These are phyloP conservation scores for Priceomyces medius DNA, from an alignment of 805 yeast genomes.

Conservation along the genomic window DNA sequence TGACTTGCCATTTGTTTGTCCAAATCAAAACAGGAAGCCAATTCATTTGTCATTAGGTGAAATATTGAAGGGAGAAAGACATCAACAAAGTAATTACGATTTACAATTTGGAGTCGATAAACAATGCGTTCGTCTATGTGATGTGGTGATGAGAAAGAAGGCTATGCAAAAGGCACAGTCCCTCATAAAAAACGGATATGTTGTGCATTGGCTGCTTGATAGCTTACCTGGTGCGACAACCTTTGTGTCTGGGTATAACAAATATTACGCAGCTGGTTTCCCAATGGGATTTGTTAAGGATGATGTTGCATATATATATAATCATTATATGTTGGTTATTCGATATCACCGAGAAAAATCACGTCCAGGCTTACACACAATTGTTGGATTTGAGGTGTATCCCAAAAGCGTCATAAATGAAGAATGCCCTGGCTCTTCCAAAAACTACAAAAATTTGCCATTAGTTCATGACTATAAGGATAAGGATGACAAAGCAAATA, in stretches of 20 bases:
- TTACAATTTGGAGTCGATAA: slow-evolving; percentile 62
- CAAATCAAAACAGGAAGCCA: slow-evolving; percentile 58
- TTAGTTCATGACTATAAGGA: slow-evolving; percentile 39
- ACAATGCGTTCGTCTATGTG: slow-evolving; percentile 68
- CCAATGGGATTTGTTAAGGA: slow-evolving; percentile 72
- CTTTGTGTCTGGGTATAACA: slow-evolving; percentile 56
- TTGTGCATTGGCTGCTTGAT: slow-evolving; percentile 82
- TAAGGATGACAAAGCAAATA: slow-evolving; percentile 24
- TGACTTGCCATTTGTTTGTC: slow-evolving; percentile 79
- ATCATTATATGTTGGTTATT: slow-evolving; percentile 78
- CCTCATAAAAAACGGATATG: slow-evolving; percentile 66
- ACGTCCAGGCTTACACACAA: slow-evolving; percentile 47
- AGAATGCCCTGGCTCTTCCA: slow-evolving; percentile 74
- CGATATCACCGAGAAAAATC: slow-evolving; percentile 55
- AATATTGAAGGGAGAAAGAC: slow-evolving; percentile 76
- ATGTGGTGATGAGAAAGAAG: slow-evolving; percentile 46
- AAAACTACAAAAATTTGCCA: slow-evolving; percentile 56
- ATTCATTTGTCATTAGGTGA: slow-evolving; percentile 72
- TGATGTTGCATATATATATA: slow-evolving; percentile 60
- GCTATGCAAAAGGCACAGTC: slow-evolving; percentile 57
- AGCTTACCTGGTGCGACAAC: slow-evolving; percentile 88
- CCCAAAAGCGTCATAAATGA: slow-evolving; percentile 72
- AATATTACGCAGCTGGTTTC: slow-evolving; percentile 83
- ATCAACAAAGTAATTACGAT: slow-evolving; percentile 72
- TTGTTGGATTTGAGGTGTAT: slow-evolving; percentile 88